A percentile compares a stretch with the other conserved stretches of the same genome.
These are phyloP conservation scores for Daldinia grandis DNA, from an alignment of 495 filamentous ascomycete genomes.

Conservation along the genomic window DNA sequence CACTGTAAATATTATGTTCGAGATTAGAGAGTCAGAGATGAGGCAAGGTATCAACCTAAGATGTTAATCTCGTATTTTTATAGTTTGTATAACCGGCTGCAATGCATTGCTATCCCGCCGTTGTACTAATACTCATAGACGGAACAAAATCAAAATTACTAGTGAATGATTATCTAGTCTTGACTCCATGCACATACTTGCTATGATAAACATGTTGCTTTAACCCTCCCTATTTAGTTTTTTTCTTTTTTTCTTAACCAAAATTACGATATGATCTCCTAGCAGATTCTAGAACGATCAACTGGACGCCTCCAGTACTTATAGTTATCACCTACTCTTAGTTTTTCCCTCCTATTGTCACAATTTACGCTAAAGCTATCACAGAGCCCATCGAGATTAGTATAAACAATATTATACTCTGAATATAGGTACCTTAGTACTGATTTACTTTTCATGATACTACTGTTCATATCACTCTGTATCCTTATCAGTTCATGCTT, in stretches of 20 bases:
- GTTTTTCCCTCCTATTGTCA: not conserved
- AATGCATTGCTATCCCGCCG: not conserved
- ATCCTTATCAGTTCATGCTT: not conserved
- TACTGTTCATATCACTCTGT: not conserved
- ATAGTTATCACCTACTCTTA: no score
- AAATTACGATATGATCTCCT: no score
- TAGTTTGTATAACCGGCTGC: not conserved
- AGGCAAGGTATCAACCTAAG: conserved; percentile 85
- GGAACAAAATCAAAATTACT: not conserved
- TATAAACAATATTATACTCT: not conserved
- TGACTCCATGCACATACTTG: no score
- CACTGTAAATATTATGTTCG: conserved; percentile 95
- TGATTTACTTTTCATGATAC: not conserved
- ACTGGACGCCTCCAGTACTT: no score
- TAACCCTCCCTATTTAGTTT: no score
- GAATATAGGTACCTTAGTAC: not conserved
- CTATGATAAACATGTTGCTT: no score
- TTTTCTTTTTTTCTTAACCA: no score
- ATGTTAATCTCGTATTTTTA: conserved; percentile 63
- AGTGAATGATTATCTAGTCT: not conserved
- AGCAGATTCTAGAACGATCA: no score
- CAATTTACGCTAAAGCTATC: not conserved
- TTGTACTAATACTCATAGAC: conserved; percentile 10
- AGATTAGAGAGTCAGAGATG: conserved; percentile 84
- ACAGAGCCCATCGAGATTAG: not conserved